Evolutionary conservation across 176 grass and related monocot genomes (phyloP), one percentile per base, ranked within the genome.

Genomic region (Secale cereale): DNA sequence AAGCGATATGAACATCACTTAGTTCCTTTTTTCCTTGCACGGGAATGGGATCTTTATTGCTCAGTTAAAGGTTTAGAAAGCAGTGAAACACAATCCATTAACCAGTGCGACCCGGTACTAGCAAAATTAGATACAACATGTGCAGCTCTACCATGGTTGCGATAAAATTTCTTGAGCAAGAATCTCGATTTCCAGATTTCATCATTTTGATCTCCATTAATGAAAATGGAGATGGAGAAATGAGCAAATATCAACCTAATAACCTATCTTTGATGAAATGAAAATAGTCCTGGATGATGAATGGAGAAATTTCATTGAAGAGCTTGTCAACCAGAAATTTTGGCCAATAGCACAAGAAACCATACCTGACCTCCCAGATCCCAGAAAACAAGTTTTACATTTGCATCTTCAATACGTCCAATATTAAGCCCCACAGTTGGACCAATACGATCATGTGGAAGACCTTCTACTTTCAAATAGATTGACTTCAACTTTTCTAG

Each of bases 301-400:
- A 61, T 70, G 59, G 35, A 36, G 16, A 85, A 37, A n/a, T 60
- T 68, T 59, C 26, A 65, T 45, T 3, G 1, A 78, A 78, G 26
- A 73, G 40, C 0, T 41, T 74, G 5, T 56, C 5, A 20, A 3
- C 26, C 11, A 40, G 20, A 43, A 86, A 57, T 56, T 62, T 22
- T 65, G 65, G 36, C 29, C 28, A 30, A 59, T 43, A 80, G 48
- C 41, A 75, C 3, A 25, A 83, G 76, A 65, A 81, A 83, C 61
- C 86, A 74, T 82, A 99, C 97, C 97, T 99, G 97, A 79, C 97
- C 97, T 94, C 97, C 97, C 73, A 99, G 88, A 82, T 99, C 97
- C 97, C 97, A 99, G 90, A 99, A 94, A 37, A 99, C 92, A 83
- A 99, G 90, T 48, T 99, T 97, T 26, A 91, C 92, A 89, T 97